Conservation (phyloP, 2,329 filamentous ascomycete genomes). For the Leptographium lundbergii region DNA sequence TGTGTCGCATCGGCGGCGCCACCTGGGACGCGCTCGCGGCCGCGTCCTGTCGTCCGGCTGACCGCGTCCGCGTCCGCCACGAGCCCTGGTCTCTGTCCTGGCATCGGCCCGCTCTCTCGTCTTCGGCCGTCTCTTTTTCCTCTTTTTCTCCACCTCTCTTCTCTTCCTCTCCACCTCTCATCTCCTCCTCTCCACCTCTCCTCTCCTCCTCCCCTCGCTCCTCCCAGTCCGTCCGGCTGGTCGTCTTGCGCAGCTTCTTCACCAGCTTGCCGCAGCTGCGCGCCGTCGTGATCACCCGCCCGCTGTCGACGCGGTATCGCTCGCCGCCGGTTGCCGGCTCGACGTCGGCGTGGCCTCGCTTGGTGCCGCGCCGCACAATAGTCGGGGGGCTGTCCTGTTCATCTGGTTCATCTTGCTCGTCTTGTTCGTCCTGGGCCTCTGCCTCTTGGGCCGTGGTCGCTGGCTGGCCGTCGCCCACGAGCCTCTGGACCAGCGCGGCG, state of each 20-base stretch:
- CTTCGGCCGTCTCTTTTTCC: background rate
- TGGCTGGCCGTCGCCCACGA: background rate
- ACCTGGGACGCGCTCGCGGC: background rate
- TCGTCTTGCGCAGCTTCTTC: constrained; percentile 42
- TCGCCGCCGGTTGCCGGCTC: background rate
- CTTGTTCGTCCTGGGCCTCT: too few relatives aligned
- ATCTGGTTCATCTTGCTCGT: too few relatives aligned
- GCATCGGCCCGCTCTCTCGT: background rate
- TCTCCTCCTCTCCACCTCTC: background rate
- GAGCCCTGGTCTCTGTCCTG: too few relatives aligned
- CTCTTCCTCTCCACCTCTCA: background rate
- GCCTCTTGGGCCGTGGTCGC: too few relatives aligned
- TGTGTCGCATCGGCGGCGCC: background rate
- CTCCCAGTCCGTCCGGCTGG: constrained; percentile 16
- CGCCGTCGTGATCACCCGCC: constrained; percentile 3
- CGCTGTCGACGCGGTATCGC: background rate
- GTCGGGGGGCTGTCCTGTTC: background rate
- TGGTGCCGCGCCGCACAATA: constrained; percentile 26
- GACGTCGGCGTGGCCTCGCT: constrained; percentile 23
- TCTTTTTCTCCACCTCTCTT: background rate
- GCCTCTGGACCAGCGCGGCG: background rate
- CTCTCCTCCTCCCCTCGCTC: background rate
- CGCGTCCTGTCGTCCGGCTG: background rate
- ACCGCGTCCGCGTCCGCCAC: background rate
- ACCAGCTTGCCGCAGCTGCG: constrained; percentile 22